Evolutionary conservation across 805 yeast species (phyloP).

Genomic region (Wickerhamomyces silvicola): DNA sequence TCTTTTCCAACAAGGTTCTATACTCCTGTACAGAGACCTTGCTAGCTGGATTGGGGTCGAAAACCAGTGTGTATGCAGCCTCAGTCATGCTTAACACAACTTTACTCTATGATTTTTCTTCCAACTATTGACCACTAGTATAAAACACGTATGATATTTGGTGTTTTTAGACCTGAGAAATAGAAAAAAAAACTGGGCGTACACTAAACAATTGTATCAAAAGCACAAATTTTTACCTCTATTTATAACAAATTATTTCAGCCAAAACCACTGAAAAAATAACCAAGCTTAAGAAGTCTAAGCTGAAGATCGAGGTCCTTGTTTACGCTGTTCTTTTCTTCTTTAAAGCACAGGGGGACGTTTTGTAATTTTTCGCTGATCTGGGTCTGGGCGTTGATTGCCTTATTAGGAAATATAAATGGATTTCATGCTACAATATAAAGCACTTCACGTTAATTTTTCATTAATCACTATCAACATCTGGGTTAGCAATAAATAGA

Average conservation of each 20-base stretch:
- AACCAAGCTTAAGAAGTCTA: too few relatives aligned
- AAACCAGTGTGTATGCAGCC: slow-evolving; percentile 71
- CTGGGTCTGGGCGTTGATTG: too few relatives aligned
- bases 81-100: slow-evolving; percentile 16
- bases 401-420: slow-evolving; percentile 1
- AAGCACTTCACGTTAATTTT: neutral
- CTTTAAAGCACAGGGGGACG: too few relatives aligned
- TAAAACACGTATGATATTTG: neutral
- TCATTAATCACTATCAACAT: slow-evolving; percentile 33
- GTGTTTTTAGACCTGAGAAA: too few relatives aligned
- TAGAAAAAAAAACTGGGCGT: too few relatives aligned
- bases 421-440: neutral
- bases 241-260: too few relatives aligned
- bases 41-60: slow-evolving; percentile 62
- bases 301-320: too few relatives aligned
- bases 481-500: slow-evolving; percentile 56
- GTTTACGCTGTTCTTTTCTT: slow-evolving; percentile 1
- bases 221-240: too few relatives aligned
- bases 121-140: slow-evolving; percentile 1
- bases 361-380: too few relatives aligned
- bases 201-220: too few relatives aligned
- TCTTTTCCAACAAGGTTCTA: slow-evolving; percentile 75
- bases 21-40: slow-evolving; percentile 64
- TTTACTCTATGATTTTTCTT: neutral
- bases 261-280: too few relatives aligned